Evolutionary conservation across 176 grass and related monocot species (phyloP), one percentile per base, ranked within the genome.

Genomic region (Oryza rufipogon): DNA sequence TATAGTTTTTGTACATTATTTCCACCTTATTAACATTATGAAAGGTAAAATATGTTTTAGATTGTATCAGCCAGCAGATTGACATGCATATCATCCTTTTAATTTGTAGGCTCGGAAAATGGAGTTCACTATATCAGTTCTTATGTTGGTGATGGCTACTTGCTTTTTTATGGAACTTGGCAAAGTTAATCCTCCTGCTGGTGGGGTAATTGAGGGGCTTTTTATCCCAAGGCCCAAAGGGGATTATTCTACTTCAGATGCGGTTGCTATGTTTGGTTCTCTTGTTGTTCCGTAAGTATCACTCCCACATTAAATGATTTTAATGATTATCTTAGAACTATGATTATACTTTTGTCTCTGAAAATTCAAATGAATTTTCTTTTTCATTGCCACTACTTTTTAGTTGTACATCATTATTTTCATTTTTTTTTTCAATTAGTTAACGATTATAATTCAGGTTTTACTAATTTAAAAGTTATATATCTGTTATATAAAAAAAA

Each of bases 231-330:
- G 75, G 28, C 86, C 94, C 4, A 80, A 4, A 1, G 91, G 91
- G 14, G 78, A 13, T 22, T 86, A 90, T 74, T 87, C 94, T 22
- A 85, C 81, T 2, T 84, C 51, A 5, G 89, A 97, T 74, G 85
- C 89, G 9, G 78, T 97, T 66, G 89, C 91, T 3, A 38, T 97
- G 42, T 78, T 94, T 58, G 88, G 91, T 26, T 83, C 88, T 42
- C 88, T 94, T 15, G 75, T 97, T 76, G 87, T 92, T 70, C 94
- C 94, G 94, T 97, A 87, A 90, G 87, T 76, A 74, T 82, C 36
- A 41, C 17, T 41, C 42, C 12, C 14, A 15, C 19, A 81, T 76
- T 12, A 4, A 66, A 42, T 79, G 52, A 58, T 79, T 9, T 79
- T 30, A 60, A 20, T 63, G 19, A 63, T 10, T 23, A 8, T 22